A percentile compares a stretch with the other conserved stretches of the same genome.
Conservation (phyloP, 108 stramenopile species). For the Poteriospumella lacustris region DNA sequence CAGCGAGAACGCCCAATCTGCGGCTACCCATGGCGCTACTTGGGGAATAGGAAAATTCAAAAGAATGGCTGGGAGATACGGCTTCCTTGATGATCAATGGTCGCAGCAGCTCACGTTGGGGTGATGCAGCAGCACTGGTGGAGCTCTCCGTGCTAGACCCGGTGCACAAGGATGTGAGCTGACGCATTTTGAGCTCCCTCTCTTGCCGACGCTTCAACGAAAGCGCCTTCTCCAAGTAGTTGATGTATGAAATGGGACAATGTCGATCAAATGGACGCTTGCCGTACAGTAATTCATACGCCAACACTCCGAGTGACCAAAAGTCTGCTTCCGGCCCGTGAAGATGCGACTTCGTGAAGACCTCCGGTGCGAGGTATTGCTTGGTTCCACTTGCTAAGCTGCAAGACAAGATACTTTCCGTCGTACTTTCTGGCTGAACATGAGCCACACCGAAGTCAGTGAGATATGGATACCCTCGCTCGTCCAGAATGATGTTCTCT, state of each 20-base stretch:
- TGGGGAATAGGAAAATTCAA: too few relatives aligned
- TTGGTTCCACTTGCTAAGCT: neutral
- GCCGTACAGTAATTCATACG: slow-evolving; percentile 17
- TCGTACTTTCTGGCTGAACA: neutral
- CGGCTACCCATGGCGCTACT: too few relatives aligned
- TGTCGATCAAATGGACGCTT: slow-evolving; percentile 16
- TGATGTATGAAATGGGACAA: neutral
- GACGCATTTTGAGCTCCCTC: neutral
- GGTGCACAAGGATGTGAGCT: too few relatives aligned
- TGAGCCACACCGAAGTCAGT: slow-evolving; percentile 29
- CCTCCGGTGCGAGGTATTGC: slow-evolving; percentile 19
- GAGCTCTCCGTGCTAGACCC: too few relatives aligned
- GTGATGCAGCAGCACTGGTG: too few relatives aligned
- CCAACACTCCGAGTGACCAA: slow-evolving; percentile 24
- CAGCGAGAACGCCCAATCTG: too few relatives aligned
- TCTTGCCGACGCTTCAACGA: neutral
- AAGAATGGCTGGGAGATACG: too few relatives aligned
- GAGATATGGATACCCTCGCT: slow-evolving; percentile 16
- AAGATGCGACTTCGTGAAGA: slow-evolving; percentile 20
- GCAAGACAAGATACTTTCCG: slow-evolving; percentile 3
- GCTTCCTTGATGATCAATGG: too few relatives aligned
- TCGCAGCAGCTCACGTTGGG: too few relatives aligned
- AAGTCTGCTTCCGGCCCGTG: slow-evolving; percentile 16
- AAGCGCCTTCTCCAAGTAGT: neutral
- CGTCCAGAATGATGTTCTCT: slow-evolving; percentile 20